Conservation (phyloP, 1,284 basidiomycete species). For the Trichosporon sp. region DNA sequence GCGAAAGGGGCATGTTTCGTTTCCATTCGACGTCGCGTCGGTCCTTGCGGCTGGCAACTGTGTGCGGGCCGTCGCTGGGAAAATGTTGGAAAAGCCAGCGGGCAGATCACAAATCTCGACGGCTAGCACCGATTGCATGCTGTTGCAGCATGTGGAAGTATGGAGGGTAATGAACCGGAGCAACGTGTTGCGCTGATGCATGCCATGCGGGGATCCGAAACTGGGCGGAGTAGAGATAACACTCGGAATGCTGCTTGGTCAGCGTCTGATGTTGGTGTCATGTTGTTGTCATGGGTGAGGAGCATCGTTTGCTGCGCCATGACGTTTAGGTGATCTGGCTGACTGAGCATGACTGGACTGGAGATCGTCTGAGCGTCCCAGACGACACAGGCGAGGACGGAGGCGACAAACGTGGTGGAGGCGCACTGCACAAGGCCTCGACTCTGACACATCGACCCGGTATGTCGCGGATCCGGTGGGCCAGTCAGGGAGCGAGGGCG, state of each 20-base stretch:
- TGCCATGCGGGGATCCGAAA: not conserved
- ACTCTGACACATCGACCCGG: conserved; percentile 9
- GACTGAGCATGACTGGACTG: conserved; percentile 9
- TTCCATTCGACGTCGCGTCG: conserved; percentile 6
- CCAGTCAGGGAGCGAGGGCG: not conserved
- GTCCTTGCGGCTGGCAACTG: not conserved
- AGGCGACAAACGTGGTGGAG: not conserved
- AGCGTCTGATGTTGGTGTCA: not conserved
- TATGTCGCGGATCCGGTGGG: conserved; percentile 12
- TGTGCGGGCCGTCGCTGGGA: not conserved
- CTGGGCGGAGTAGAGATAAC: not conserved
- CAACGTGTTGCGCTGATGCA: not conserved
- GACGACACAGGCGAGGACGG: too few relatives aligned
- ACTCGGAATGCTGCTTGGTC: not conserved
- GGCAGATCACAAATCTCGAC: not conserved
- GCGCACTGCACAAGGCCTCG: not conserved
- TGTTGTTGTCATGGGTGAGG: not conserved
- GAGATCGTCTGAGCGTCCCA: not conserved
- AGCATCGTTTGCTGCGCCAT: not conserved
- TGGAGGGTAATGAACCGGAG: not conserved
- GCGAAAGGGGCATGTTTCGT: not conserved
- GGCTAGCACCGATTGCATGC: conserved; percentile 4
- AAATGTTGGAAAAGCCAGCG: conserved; percentile 10
- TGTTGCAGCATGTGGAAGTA: not conserved
- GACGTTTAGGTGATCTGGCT: not conserved